Conservation (phyloP, 768 basidiomycete species). For the Porpolomopsis calyptriformis region DNA sequence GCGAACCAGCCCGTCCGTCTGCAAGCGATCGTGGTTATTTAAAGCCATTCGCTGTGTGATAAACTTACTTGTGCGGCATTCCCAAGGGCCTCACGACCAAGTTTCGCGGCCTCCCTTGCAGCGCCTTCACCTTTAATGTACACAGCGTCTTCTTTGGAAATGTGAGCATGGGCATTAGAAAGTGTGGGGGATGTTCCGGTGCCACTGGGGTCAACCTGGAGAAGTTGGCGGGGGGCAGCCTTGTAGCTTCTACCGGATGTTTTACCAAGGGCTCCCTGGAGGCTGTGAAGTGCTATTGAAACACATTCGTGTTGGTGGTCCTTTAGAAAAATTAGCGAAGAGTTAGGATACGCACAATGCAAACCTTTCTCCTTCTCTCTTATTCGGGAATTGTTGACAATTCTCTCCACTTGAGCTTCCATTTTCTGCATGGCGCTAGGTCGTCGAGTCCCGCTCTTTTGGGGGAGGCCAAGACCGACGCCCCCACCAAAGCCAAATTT, state of each 20-base stretch:
- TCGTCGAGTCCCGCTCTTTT: slow-evolving; percentile 56
- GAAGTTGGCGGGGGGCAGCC: slow-evolving; percentile 90
- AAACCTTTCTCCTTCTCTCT: slow-evolving; percentile 78
- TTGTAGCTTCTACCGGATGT: slow-evolving; percentile 91
- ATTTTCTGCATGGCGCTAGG: slow-evolving; percentile 86
- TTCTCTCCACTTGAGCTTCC: slow-evolving; percentile 92
- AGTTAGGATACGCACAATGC: slow-evolving; percentile 30
- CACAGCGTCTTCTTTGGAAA: slow-evolving; percentile 44
- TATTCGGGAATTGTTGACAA: slow-evolving; percentile 83
- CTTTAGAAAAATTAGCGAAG: neutral
- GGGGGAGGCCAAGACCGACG: slow-evolving; percentile 71
- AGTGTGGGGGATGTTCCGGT: slow-evolving; percentile 34
- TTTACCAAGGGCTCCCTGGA: slow-evolving; percentile 90
- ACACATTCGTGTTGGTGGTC: neutral
- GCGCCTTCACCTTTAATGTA: slow-evolving; percentile 39
- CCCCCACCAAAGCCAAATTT: slow-evolving; percentile 79
- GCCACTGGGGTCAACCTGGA: slow-evolving; percentile 67
- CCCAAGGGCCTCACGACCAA: slow-evolving; percentile 64
- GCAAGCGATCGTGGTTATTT: neutral
- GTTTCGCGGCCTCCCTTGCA: slow-evolving; percentile 63
- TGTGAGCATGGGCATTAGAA: slow-evolving; percentile 37
- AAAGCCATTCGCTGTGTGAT: slow-evolving; percentile 1
- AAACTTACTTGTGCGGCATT: slow-evolving; percentile 42
- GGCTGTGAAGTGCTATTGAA: slow-evolving; percentile 50
- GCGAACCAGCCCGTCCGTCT: slow-evolving; percentile 55